Conservation (phyloP, 2,329 filamentous ascomycete species). For the Catunica adiposa region DNA sequence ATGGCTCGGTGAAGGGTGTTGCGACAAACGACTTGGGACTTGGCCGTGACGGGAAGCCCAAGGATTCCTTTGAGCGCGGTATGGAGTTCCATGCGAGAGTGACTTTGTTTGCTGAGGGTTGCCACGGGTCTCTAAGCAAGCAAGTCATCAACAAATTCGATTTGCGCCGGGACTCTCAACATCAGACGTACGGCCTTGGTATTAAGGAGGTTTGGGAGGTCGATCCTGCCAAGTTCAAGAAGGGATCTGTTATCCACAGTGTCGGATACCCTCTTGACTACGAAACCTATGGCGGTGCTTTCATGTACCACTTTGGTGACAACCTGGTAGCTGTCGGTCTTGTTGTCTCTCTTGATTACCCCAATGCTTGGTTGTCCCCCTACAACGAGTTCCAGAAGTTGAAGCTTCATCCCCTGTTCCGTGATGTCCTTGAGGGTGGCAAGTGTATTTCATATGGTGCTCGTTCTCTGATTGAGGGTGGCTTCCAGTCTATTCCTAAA, state of each 20-base stretch:
- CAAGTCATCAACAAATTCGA: conserved; percentile 91
- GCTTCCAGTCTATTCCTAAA: conserved; percentile 95
- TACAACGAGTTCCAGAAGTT: conserved; percentile 97
- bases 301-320: conserved; percentile 98
- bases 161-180: conserved; percentile 70
- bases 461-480: conserved; percentile 79
- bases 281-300: conserved; percentile 92
- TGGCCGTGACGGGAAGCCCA: conserved; percentile 63
- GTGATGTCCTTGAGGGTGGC: conserved; percentile 72
- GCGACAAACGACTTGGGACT: conserved; percentile 92
- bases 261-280: conserved; percentile 81
- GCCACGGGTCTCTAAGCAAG: conserved; percentile 88
- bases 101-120: conserved; percentile 86
- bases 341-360: conserved; percentile 86
- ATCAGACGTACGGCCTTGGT: conserved; percentile 87
- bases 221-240: conserved; percentile 76
- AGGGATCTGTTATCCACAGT: conserved; percentile 71
- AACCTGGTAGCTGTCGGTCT: conserved; percentile 87
- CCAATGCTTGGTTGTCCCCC: conserved; percentile 90
- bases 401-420: conserved; percentile 92
- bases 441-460: conserved; percentile 97
- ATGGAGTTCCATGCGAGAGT: conserved; percentile 96
- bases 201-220: conserved; percentile 98
- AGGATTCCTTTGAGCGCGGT: conserved; percentile 81
- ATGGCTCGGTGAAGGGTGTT: conserved; percentile 82